phyloP scores from a whole-genome alignment of 2,329 filamentous ascomycete genomes.

The Chaetomium globosum region DNA sequence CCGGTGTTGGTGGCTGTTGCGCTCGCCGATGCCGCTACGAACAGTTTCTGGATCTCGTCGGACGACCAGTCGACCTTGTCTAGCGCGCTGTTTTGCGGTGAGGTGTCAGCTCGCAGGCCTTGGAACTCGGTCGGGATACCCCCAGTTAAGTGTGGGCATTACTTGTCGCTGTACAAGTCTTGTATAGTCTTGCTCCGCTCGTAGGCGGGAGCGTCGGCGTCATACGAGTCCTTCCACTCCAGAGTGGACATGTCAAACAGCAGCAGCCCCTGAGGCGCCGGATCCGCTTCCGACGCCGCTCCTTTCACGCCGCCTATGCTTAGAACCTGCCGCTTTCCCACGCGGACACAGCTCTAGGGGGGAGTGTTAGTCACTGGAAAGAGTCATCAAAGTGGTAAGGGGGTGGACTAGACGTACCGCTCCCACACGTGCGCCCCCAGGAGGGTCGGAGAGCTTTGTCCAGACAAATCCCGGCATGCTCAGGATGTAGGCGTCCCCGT shows the following conservation, averaged over 20 bases:
- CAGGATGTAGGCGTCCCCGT: conserved; percentile 31
- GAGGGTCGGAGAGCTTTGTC: conserved; percentile 22
- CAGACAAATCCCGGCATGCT: conserved; percentile 34
- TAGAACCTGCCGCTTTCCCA: conserved; percentile 31
- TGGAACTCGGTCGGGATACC: neutral
- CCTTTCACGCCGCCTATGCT: conserved; percentile 28
- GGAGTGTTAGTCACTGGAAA: neutral
- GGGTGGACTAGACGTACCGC: neutral
- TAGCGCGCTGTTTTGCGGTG: conserved; percentile 9
- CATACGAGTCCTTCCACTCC: conserved; percentile 32
- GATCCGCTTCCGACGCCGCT: conserved; percentile 11
- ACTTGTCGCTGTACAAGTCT: conserved; percentile 29
- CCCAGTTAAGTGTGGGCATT: neutral
- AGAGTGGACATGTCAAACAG: conserved; percentile 32
- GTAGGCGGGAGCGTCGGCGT: conserved; percentile 26
- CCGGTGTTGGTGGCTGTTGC: neutral
- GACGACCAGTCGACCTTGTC: conserved; percentile 28
- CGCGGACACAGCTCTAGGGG: conserved; percentile 23
- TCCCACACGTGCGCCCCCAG: conserved; percentile 12
- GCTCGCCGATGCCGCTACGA: conserved; percentile 1
- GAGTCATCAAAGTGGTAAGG: neutral
- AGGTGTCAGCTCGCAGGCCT: neutral
- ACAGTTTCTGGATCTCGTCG: conserved; percentile 24
- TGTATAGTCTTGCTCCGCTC: conserved; percentile 21
- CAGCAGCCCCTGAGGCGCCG: conserved; percentile 26